phyloP scores from a whole-genome alignment of 2,329 filamentous ascomycete species.

The Elsinoe batatas region DNA sequence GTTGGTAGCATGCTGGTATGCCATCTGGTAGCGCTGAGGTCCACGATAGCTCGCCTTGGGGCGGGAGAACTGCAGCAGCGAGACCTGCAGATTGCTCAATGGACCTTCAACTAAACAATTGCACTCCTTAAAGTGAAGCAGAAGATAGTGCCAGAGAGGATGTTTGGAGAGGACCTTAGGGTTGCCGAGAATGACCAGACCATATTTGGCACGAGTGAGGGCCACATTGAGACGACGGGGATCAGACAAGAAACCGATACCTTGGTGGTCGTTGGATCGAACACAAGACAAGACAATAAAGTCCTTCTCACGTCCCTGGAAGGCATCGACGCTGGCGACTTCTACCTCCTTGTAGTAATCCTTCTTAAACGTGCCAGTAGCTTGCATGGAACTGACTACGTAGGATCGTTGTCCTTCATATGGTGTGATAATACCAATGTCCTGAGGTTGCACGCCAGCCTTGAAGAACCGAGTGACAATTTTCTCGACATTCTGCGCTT shows the following conservation, averaged over 20 bases:
- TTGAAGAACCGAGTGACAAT: slow-evolving; percentile 98
- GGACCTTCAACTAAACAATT: slow-evolving; percentile 95
- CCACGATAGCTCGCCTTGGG: slow-evolving; percentile 87
- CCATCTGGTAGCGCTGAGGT: slow-evolving; percentile 77
- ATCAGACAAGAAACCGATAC: slow-evolving; percentile 96
- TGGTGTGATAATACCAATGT: slow-evolving; percentile 96
- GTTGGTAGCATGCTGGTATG: slow-evolving; percentile 57
- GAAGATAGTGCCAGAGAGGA: slow-evolving; percentile 89
- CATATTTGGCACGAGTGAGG: slow-evolving; percentile 92
- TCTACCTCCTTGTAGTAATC: slow-evolving; percentile 98
- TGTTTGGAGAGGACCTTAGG: slow-evolving; percentile 97
- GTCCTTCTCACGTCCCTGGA: slow-evolving; percentile 97
- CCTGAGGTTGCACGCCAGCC: slow-evolving; percentile 83
- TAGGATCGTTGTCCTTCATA: slow-evolving; percentile 98
- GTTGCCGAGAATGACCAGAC: slow-evolving; percentile 91
- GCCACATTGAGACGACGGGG: slow-evolving; percentile 95
- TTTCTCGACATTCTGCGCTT: slow-evolving; percentile 96
- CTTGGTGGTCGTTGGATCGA: slow-evolving; percentile 96
- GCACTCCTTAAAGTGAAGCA: slow-evolving; percentile 92
- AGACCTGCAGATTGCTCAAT: slow-evolving; percentile 89
- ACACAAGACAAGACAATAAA: slow-evolving; percentile 98
- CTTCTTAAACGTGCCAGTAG: slow-evolving; percentile 94
- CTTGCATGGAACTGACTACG: slow-evolving; percentile 98
- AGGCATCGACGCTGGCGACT: slow-evolving; percentile 94
- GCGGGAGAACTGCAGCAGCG: slow-evolving; percentile 85